A percentile compares a stretch with the other conserved stretches of the same genome.
phyloP scores from a whole-genome alignment of 805 yeast genomes.

The Pichia sporocuriosa region DNA sequence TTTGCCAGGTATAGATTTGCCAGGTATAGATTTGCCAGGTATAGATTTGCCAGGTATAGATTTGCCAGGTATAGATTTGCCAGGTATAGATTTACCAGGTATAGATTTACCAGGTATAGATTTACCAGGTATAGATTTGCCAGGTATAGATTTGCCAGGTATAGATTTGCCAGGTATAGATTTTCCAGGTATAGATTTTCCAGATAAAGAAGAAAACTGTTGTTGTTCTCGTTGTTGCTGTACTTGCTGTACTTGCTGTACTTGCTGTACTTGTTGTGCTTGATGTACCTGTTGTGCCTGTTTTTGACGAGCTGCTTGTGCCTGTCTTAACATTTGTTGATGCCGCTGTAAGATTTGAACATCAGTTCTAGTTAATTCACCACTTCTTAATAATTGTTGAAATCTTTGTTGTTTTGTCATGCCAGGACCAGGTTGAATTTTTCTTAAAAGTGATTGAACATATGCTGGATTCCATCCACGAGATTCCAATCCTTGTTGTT shows the following conservation, averaged over 20 bases:
- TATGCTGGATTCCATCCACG: constrained; percentile 17
- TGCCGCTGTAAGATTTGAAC: constrained; percentile 27
- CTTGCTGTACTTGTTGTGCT: constrained; percentile 13
- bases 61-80: background rate
- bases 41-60: constrained; percentile 2
- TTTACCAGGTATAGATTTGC: constrained; percentile 8
- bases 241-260: constrained; percentile 6
- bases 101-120: constrained; percentile 7
- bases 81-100: constrained; percentile 5
- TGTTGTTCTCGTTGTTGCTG: constrained; percentile 7
- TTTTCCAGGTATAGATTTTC: constrained; percentile 5
- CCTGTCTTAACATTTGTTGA: constrained; percentile 28
- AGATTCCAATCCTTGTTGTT: constrained; percentile 13
- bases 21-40: constrained; percentile 13
- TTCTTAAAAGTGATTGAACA: constrained; percentile 24
- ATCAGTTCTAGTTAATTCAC: constrained; percentile 28
- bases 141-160: constrained; percentile 6
- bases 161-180: constrained; percentile 1
- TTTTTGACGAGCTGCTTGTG: constrained; percentile 21
- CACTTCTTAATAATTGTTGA: constrained; percentile 27
- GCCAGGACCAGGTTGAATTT: constrained; percentile 30
- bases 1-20: constrained; percentile 7
- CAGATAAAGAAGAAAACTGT: background rate
- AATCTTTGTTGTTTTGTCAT: constrained; percentile 29
- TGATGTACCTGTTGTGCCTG: constrained; percentile 17